Conservation (phyloP, 371 early-diverging fungal species). For the Apophysomyces trapeziformis region DNA sequence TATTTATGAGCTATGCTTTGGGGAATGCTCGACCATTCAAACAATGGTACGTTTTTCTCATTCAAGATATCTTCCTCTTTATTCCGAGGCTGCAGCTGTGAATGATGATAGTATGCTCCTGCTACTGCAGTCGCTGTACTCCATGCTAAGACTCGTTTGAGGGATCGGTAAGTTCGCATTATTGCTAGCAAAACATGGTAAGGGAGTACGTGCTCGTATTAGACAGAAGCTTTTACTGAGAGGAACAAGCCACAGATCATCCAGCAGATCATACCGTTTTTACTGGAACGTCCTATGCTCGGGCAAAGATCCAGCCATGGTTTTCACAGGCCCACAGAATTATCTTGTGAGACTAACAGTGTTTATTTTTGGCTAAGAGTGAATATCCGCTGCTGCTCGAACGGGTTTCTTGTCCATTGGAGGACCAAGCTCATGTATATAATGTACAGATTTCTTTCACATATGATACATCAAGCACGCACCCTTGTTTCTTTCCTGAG, state of each 20-base stretch:
- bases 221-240: not conserved
- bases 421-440: too few species aligned
- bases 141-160: constrained; percentile 10
- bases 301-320: too few species aligned
- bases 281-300: not conserved
- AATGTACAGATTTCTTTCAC: too few species aligned
- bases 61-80: constrained; percentile 17
- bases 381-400: too few species aligned
- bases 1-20: constrained; percentile 33
- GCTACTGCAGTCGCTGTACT: constrained; percentile 12
- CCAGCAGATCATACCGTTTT: not conserved
- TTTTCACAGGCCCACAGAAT: too few species aligned
- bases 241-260: not conserved
- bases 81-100: not conserved
- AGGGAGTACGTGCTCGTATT: not conserved
- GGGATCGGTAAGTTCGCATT: constrained; percentile 8
- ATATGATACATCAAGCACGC: too few species aligned
- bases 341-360: too few species aligned
- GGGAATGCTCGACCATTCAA: constrained; percentile 44
- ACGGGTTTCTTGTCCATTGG: too few species aligned
- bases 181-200: constrained; percentile 1
- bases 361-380: too few species aligned
- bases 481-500: too few species aligned
- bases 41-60: constrained; percentile 33
- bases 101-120: constrained; percentile 8